These are phyloP conservation scores for Coelastrella sp. DNA, from an alignment of 139 green algal species.

Conservation along the genomic window DNA sequence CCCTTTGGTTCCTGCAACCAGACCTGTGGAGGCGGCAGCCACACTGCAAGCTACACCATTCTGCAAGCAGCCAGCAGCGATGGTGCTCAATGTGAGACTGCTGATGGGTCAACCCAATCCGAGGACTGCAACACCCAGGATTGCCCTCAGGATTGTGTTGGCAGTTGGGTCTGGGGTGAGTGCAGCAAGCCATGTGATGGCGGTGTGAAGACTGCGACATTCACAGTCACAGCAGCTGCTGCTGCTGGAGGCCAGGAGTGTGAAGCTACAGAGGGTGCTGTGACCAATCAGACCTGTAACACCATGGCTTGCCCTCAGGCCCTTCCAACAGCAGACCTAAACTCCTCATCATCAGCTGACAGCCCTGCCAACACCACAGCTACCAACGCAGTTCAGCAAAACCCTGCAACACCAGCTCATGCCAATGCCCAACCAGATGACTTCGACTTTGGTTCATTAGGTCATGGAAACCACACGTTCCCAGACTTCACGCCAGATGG, in stretches of 20 bases:
- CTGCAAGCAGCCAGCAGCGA: neutral
- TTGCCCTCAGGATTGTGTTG: neutral
- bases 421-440: no score
- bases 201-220: neutral
- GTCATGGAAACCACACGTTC: no score
- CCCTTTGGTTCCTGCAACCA: neutral
- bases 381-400: no score
- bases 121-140: neutral
- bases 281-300: neutral
- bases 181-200: neutral
- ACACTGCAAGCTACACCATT: neutral
- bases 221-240: neutral
- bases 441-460: no score
- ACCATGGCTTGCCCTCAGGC: neutral
- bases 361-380: no score
- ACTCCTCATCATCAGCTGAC: no score
- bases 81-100: neutral
- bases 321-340: neutral
- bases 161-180: neutral
- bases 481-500: no score
- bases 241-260: neutral
- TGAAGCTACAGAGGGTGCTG: neutral
- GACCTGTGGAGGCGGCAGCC: neutral
- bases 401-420: no score
- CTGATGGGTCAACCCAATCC: neutral